phyloP scores from a whole-genome alignment of 257 asterid species.

The Solanum boliviense region DNA sequence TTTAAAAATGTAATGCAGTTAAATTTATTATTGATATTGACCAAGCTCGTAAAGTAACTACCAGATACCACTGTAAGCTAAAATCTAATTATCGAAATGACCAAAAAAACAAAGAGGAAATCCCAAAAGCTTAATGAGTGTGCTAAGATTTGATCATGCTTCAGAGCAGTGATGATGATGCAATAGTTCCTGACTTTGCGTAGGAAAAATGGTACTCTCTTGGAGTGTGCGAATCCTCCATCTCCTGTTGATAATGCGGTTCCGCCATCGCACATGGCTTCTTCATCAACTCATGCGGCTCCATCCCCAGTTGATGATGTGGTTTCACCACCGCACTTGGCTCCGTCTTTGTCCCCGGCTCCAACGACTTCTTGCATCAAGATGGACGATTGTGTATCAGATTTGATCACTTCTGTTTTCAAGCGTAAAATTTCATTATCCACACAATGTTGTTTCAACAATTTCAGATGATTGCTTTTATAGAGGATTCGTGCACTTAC shows the following conservation, averaged over 20 bases:
- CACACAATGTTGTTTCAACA: neutral
- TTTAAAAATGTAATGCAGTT: no score
- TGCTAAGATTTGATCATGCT: neutral
- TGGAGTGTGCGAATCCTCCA: neutral
- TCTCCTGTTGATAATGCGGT: neutral
- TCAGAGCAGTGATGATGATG: neutral
- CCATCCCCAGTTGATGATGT: neutral
- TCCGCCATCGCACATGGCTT: neutral
- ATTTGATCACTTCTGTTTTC: conserved; percentile 1
- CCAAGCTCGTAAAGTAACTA: no score
- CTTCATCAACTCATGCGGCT: neutral
- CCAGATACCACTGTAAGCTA: neutral
- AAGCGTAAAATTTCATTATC: neutral
- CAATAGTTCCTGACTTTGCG: conserved; percentile 1
- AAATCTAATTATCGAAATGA: no score
- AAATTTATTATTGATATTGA: neutral
- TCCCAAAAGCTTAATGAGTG: no score
- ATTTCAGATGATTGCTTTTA: conserved; percentile 11
- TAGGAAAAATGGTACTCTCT: neutral
- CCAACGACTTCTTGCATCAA: neutral
- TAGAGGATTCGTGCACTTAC: neutral
- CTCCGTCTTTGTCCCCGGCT: neutral
- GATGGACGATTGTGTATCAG: neutral
- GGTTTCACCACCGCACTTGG: neutral
- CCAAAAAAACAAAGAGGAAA: no score